These are phyloP conservation scores for Colletotrichum simmondsii DNA, from an alignment of 2,329 filamentous ascomycete species.

Conservation along the genomic window DNA sequence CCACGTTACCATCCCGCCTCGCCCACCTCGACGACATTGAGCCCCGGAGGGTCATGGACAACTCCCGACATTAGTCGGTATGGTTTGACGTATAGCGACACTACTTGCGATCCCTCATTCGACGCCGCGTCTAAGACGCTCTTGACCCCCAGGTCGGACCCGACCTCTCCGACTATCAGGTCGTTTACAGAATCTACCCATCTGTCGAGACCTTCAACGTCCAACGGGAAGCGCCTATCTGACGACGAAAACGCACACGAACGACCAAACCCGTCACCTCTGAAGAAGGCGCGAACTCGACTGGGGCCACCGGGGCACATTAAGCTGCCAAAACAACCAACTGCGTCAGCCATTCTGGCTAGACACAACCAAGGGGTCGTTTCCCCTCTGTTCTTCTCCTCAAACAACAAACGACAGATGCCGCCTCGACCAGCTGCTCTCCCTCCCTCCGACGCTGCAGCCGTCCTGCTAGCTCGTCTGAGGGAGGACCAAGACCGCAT, in stretches of 20 bases:
- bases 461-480: slow-evolving; percentile 59
- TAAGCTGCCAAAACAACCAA: slow-evolving; percentile 47
- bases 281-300: slow-evolving; percentile 61
- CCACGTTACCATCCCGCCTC: slow-evolving; percentile 26
- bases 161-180: slow-evolving; percentile 10
- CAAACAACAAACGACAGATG: slow-evolving; percentile 47
- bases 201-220: slow-evolving; percentile 27
- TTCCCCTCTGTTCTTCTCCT: slow-evolving; percentile 66
- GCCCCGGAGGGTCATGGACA: slow-evolving; percentile 26
- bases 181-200: slow-evolving; percentile 19
- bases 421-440: slow-evolving; percentile 49
- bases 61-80: slow-evolving; percentile 40
- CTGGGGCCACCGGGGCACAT: slow-evolving; percentile 57
- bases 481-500: slow-evolving; percentile 58
- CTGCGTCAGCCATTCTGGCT: slow-evolving; percentile 39
- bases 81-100: slow-evolving; percentile 42
- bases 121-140: slow-evolving; percentile 28
- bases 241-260: slow-evolving; percentile 37
- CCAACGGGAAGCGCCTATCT: slow-evolving; percentile 41
- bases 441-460: slow-evolving; percentile 53
- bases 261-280: slow-evolving; percentile 40
- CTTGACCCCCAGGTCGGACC: slow-evolving; percentile 20
- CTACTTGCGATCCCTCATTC: slow-evolving; percentile 36
- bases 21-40: slow-evolving; percentile 19
- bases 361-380: slow-evolving; percentile 48